Conservation (phyloP, 495 filamentous ascomycete genomes). For the Aspergillus saccharolyticus region DNA sequence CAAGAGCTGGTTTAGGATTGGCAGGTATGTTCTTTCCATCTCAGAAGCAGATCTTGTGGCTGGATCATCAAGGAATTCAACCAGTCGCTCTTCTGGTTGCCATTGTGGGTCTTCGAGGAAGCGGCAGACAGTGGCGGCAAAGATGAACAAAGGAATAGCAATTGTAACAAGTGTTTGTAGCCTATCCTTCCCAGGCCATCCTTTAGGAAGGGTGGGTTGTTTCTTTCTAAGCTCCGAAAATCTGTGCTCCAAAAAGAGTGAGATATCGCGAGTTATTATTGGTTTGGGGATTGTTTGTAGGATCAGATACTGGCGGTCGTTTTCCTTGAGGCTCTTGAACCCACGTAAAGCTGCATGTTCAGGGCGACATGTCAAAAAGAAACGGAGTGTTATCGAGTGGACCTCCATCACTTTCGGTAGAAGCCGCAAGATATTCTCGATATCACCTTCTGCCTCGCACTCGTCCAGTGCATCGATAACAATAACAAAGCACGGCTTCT, state of each 20-base stretch:
- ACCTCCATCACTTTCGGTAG: background rate
- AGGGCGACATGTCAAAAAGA: background rate
- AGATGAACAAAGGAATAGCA: background rate
- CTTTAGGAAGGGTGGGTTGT: background rate
- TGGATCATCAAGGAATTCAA: background rate
- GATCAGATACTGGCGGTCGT: background rate
- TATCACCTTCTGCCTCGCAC: background rate
- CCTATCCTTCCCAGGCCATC: background rate
- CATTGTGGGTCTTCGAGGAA: background rate
- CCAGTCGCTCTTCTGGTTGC: background rate
- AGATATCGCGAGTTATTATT: background rate
- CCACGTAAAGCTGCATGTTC: background rate
- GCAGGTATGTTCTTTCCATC: conserved; percentile 9
- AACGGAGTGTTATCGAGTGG: background rate
- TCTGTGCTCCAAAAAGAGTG: background rate
- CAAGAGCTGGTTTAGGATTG: conserved; percentile 8
- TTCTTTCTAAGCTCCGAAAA: background rate
- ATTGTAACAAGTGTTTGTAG: background rate
- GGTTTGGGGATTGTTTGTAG: background rate
- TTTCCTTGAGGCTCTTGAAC: background rate
- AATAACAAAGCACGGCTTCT: background rate
- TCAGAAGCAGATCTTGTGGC: background rate
- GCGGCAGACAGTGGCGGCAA: background rate
- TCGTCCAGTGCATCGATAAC: background rate
- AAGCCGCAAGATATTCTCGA: background rate